Percentiles rank a stretch among this genome's conserved stretches.
Conservation (phyloP, 305 asterid genomes). For the Fraxinus sp. region DNA sequence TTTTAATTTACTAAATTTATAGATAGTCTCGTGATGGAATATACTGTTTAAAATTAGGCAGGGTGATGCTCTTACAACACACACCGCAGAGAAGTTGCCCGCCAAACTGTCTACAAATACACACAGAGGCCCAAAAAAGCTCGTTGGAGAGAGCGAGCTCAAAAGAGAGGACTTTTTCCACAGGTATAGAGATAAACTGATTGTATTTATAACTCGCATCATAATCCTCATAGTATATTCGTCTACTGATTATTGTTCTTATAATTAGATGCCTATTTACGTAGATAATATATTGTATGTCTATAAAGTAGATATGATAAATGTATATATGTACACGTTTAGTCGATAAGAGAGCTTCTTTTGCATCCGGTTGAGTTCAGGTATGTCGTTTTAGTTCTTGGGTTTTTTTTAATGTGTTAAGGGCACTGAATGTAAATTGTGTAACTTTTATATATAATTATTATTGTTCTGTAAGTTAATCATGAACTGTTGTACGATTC, state of each 20-base stretch:
- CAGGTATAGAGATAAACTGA: constrained; percentile 29
- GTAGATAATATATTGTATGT: constrained; percentile 12
- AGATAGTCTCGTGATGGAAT: too few species aligned
- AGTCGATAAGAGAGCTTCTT: constrained; percentile 13
- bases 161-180: constrained; percentile 35
- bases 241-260: neutral
- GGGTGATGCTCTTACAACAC: too few species aligned
- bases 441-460: neutral
- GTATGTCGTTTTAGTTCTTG: constrained; percentile 24
- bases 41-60: too few species aligned
- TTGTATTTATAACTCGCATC: constrained; percentile 12
- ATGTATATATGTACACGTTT: neutral
- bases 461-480: constrained; percentile 22
- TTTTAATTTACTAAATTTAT: too few species aligned
- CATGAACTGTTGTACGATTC: constrained; percentile 23
- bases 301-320: neutral
- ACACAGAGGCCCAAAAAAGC: constrained; percentile 31
- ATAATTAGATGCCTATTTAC: constrained; percentile 9
- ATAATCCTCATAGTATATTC: constrained; percentile 2
- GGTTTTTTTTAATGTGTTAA: constrained; percentile 26
- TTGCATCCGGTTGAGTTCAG: constrained; percentile 17
- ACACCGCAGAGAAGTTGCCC: constrained; percentile 23
- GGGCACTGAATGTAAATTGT: constrained; percentile 1
- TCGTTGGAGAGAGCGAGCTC: constrained; percentile 24
- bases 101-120: constrained; percentile 28